These are phyloP conservation scores for Ascocoryne sarcoides DNA, from an alignment of 2,329 filamentous ascomycete species.

Conservation along the genomic window DNA sequence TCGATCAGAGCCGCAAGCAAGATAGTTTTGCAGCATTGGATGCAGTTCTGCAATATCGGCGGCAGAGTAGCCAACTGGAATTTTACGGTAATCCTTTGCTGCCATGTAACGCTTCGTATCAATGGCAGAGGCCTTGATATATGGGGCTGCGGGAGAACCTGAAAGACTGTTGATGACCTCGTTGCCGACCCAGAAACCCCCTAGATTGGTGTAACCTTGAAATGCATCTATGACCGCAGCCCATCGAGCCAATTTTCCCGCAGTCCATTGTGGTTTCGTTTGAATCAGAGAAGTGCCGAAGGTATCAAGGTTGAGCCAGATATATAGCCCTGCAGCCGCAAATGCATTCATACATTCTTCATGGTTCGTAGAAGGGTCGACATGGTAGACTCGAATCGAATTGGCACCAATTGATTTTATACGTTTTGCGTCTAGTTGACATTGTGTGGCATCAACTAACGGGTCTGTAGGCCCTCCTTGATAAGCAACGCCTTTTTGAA, in stretches of 20 bases:
- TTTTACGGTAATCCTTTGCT: slow-evolving; percentile 65
- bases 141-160: slow-evolving; percentile 58
- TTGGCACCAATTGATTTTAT: slow-evolving; percentile 80
- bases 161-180: slow-evolving; percentile 52
- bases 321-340: slow-evolving; percentile 71
- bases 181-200: slow-evolving; percentile 82
- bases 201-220: slow-evolving; percentile 61
- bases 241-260: slow-evolving; percentile 53
- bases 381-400: slow-evolving; percentile 81
- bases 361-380: slow-evolving; percentile 64
- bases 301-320: slow-evolving; percentile 76
- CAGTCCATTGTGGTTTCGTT: slow-evolving; percentile 50
- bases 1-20: slow-evolving; percentile 63
- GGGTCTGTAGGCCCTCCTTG: slow-evolving; percentile 59
- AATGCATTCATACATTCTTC: slow-evolving; percentile 74
- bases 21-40: slow-evolving; percentile 58
- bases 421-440: slow-evolving; percentile 61
- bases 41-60: slow-evolving; percentile 68
- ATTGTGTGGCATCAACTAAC: slow-evolving; percentile 67
- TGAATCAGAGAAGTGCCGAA: slow-evolving; percentile 43
- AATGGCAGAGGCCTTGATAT: slow-evolving; percentile 70
- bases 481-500: slow-evolving; percentile 63
- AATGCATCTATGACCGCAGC: slow-evolving; percentile 25
- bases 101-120: slow-evolving; percentile 79
- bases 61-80: slow-evolving; percentile 80